Conservation (phyloP, 176 grass and related monocot species). For the Miscanthus lutarioriparius region DNA sequence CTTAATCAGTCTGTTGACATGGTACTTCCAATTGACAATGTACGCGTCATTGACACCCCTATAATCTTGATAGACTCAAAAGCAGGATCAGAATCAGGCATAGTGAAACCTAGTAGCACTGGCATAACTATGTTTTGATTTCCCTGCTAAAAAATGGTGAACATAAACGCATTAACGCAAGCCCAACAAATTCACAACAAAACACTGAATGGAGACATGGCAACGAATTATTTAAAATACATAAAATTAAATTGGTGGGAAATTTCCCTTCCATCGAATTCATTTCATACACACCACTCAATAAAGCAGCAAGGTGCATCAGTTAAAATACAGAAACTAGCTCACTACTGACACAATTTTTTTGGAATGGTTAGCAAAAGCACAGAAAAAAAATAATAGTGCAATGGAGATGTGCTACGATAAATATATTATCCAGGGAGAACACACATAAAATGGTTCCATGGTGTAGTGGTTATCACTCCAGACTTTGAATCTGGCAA, state of each 20-base stretch:
- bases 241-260: not conserved
- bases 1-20: not conserved
- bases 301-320: not conserved
- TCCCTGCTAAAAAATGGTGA: not conserved
- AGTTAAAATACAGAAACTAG: not conserved
- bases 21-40: not conserved
- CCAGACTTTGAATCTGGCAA: constrained; percentile 89
- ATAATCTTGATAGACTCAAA: not conserved
- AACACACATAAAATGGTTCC: constrained; percentile 38
- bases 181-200: not conserved
- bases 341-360: not conserved
- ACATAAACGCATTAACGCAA: not conserved
- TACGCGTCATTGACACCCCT: not conserved
- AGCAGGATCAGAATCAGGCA: not conserved
- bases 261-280: not conserved
- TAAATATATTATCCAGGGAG: not conserved
- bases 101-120: not conserved
- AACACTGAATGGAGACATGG: not conserved
- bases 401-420: not conserved
- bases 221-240: not conserved
- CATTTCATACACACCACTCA: not conserved
- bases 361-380: not conserved
- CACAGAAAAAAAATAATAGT: not conserved
- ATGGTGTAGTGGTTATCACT: constrained; percentile 97
- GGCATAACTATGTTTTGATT: not conserved